Base-by-base conservation (phyloP, 768 basidiomycete species). In the Amanita subjunquillea region DNA sequence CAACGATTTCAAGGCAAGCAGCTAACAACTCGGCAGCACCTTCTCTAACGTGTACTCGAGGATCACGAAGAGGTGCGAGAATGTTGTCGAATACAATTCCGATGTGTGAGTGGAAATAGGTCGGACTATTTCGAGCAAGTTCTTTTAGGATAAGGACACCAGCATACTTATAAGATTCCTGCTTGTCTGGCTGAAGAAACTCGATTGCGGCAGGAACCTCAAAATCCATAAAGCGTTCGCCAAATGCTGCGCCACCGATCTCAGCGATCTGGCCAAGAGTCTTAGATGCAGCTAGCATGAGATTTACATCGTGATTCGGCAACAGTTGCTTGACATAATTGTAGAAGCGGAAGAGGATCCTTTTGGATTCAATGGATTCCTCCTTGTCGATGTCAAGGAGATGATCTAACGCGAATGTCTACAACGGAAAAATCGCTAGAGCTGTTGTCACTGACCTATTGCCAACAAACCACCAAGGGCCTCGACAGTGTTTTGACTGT, bases 201-300 rank as follows among this genome's bases (percentile, higher is more conserved):
- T 84, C 85, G 29, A 93, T 84, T 4, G 91, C 88, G 12, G 80
- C 82, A 42, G 84, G 88, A 6, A 95, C 87, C 63, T 96, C 91
- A 55, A 78, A 85, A 57, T 91, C 86, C 79, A 95, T 91, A 61
- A 94, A 92, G 3, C 81, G 75, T 61, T 94, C 91, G 55, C 89
- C 90, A 60, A 94, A 88, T 23, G 83, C 82, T 0, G 80, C 77
- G 2, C 89, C 90, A 20, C 89, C 89, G 25, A 90, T 83, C 54
- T 84, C 78, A 30, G 87, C 87, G 62, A 95, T 94, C 60, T 83
- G 78, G 0, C 92, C 92, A 27, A 93, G 77, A 0, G 90, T 91
- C 65, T 92, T 89, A n/a, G 93, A 91, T 1, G 92, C 91, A 7
- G 87, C 81, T 34, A 93, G 77, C 93, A 97, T 97, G 63, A 99